phyloP scores from a whole-genome alignment of 345 rosid species.

The Rubroshorea leprosula region DNA sequence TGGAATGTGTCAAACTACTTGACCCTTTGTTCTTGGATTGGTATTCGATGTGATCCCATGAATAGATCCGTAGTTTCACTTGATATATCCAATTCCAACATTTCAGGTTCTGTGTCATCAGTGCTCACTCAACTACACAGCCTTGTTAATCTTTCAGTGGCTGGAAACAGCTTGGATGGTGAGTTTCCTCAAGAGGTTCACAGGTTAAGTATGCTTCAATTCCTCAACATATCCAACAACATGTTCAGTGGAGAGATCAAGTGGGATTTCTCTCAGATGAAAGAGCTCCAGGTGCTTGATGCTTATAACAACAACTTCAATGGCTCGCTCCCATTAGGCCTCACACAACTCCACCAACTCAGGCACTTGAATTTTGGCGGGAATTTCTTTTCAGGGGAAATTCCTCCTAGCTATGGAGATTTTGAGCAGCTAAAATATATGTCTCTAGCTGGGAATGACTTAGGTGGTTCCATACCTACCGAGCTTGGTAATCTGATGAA shows the following conservation, averaged over 20 bases:
- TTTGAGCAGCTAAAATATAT: constrained; percentile 50
- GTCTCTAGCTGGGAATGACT: constrained; percentile 73
- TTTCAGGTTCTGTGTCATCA: constrained; percentile 53
- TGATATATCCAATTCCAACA: constrained; percentile 47
- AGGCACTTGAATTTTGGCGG: constrained; percentile 77
- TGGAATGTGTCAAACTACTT: constrained; percentile 51
- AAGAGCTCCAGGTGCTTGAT: constrained; percentile 51
- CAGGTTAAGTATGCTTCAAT: constrained; percentile 37
- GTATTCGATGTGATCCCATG: constrained; percentile 36
- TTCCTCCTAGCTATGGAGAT: constrained; percentile 56
- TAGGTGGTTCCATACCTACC: constrained; percentile 65
- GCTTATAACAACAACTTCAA: constrained; percentile 78
- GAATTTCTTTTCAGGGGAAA: constrained; percentile 67
- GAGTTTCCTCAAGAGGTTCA: constrained; percentile 31
- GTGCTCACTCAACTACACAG: constrained; percentile 32
- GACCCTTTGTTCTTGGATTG: constrained; percentile 28
- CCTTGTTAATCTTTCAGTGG: constrained; percentile 37
- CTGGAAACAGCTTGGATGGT: constrained; percentile 56
- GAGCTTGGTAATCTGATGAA: constrained; percentile 65
- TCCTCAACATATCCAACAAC: constrained; percentile 69
- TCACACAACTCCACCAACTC: constrained; percentile 37
- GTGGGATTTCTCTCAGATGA: constrained; percentile 44
- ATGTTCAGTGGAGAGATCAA: constrained; percentile 53
- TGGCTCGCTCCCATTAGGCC: constrained; percentile 53
- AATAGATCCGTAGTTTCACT: constrained; percentile 42